Percentiles rank a stretch among this genome's conserved stretches.
Conservation (phyloP, 139 green algal species). For the Diplosphaera chodatii region DNA sequence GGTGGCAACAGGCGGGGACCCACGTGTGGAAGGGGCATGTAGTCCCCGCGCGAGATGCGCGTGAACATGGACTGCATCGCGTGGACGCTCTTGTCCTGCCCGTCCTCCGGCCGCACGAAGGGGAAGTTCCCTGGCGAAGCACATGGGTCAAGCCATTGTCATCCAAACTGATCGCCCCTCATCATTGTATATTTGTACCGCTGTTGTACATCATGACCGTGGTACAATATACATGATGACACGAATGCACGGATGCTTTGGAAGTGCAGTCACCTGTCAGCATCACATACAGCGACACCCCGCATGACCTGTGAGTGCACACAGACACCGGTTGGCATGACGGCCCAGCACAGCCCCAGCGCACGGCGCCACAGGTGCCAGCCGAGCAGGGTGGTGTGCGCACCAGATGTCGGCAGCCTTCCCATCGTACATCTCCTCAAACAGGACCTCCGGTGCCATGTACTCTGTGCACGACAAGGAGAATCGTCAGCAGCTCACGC, state of each 20-base stretch:
- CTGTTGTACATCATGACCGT: no score
- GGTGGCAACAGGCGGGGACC: neutral
- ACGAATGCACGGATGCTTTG: no score
- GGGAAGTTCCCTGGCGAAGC: slow-evolving; percentile 11
- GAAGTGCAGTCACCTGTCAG: slow-evolving; percentile 6
- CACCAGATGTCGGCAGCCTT: slow-evolving; percentile 12
- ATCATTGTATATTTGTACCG: no score
- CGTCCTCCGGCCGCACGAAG: slow-evolving; percentile 7
- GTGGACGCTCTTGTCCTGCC: neutral
- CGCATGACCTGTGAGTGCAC: slow-evolving; percentile 18
- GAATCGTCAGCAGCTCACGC: no score
- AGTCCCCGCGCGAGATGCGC: slow-evolving; percentile 6
- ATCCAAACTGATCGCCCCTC: no score
- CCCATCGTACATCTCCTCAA: slow-evolving; percentile 13
- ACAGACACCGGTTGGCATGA: no score
- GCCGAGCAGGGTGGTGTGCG: no score
- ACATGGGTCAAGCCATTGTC: no score
- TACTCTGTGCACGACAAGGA: no score
- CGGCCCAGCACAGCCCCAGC: no score
- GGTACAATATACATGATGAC: no score
- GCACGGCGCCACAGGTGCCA: no score
- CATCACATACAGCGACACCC: slow-evolving; percentile 24
- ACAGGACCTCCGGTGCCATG: slow-evolving; percentile 22
- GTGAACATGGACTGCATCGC: slow-evolving; percentile 16
- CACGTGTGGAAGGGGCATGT: neutral